These are phyloP conservation scores for Neophaeococcomyces aloes DNA, from an alignment of 2,329 filamentous ascomycete species.

Conservation along the genomic window DNA sequence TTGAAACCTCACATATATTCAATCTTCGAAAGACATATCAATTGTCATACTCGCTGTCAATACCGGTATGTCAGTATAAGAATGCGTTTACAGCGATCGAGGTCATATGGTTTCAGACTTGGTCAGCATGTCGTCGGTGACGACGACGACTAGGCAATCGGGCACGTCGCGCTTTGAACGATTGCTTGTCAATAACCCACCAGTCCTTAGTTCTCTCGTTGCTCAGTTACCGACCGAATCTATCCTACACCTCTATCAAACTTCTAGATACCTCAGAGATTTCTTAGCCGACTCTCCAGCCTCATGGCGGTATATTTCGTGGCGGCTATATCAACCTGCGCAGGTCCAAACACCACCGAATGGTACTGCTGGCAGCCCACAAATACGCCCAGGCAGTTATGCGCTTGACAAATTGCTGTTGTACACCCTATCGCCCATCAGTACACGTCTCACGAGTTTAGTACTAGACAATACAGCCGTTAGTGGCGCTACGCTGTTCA, in stretches of 20 bases:
- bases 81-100: too few relatives aligned
- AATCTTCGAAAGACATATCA: too few relatives aligned
- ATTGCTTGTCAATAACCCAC: slow-evolving; percentile 46
- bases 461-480: slow-evolving; percentile 53
- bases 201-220: slow-evolving; percentile 49
- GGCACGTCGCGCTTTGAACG: slow-evolving; percentile 41
- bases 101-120: not conserved
- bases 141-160: slow-evolving; percentile 15
- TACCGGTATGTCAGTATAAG: too few relatives aligned
- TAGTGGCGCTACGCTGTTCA: slow-evolving; percentile 46
- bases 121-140: slow-evolving; percentile 5
- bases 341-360: slow-evolving; percentile 25
- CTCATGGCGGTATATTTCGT: slow-evolving; percentile 51
- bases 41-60: too few relatives aligned
- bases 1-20: too few relatives aligned
- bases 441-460: slow-evolving; percentile 45
- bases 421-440: slow-evolving; percentile 46
- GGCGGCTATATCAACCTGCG: slow-evolving; percentile 39
- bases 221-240: slow-evolving; percentile 46
- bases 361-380: slow-evolving; percentile 20
- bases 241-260: slow-evolving; percentile 49
- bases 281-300: slow-evolving; percentile 48
- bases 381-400: slow-evolving; percentile 44
- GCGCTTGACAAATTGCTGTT: slow-evolving; percentile 48
- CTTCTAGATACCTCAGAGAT: slow-evolving; percentile 43